Evolutionary conservation across 768 basidiomycete species (phyloP).

Genomic region (Hypholoma sublateritium): DNA sequence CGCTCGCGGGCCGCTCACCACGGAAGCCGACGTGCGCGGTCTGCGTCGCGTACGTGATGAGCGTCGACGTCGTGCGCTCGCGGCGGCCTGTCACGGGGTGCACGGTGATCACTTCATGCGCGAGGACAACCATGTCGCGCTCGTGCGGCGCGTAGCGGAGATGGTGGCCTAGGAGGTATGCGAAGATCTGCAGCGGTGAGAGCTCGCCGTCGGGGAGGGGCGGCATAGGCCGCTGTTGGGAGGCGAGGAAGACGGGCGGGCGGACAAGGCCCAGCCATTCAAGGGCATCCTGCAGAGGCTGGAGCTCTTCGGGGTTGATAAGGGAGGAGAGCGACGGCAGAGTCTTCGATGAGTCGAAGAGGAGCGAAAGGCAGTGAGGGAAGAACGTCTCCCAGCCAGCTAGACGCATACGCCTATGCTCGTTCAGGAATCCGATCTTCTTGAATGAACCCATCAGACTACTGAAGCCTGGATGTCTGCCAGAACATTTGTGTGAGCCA

Average conservation of each 20-base stretch:
- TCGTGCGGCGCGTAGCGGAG: conserved; percentile 70
- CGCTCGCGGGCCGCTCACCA: conserved; percentile 46
- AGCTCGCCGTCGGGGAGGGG: conserved; percentile 40
- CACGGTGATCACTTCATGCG: conserved; percentile 73
- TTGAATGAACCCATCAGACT: conserved; percentile 72
- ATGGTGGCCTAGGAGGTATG: conserved; percentile 66
- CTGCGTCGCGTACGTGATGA: conserved; percentile 59
- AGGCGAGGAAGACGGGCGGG: conserved; percentile 4
- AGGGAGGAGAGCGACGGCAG: conserved; percentile 20
- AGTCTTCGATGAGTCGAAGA: conserved; percentile 6
- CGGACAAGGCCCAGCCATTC: conserved; percentile 44
- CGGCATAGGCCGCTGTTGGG: conserved; percentile 28
- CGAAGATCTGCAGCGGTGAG: conserved; percentile 73
- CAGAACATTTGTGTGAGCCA: background rate
- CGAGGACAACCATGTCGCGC: conserved; percentile 83
- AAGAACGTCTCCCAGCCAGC: conserved; percentile 40
- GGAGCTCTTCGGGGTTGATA: conserved; percentile 20
- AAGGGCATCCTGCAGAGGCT: conserved; percentile 38
- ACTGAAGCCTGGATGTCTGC: conserved; percentile 84
- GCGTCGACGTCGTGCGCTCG: conserved; percentile 51
- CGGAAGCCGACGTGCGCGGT: conserved; percentile 15
- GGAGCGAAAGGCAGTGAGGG: conserved; percentile 23
- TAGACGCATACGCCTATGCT: conserved; percentile 31
- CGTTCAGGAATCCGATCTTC: conserved; percentile 65
- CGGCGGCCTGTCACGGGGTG: conserved; percentile 10